phyloP scores from a whole-genome alignment of 176 grass and related monocot species.

The Bromus sterilis region DNA sequence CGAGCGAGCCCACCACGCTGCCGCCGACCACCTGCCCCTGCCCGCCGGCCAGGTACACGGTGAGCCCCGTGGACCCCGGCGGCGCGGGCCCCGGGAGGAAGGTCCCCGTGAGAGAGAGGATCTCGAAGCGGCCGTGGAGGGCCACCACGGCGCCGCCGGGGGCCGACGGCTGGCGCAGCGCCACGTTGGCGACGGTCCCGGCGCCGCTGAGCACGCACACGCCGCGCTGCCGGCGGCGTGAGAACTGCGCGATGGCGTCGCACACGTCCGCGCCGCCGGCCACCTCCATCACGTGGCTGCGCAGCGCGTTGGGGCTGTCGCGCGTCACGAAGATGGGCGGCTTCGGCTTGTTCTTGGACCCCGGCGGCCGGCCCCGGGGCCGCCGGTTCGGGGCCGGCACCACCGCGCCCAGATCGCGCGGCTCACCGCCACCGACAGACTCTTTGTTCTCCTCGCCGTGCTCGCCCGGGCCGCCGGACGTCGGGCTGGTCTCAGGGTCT shows the following conservation, averaged over 20 bases:
- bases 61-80: constrained; percentile 82
- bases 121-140: constrained; percentile 90
- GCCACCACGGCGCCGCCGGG: constrained; percentile 62
- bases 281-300: constrained; percentile 95
- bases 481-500: constrained; percentile 27
- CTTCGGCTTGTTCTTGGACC: constrained; percentile 97
- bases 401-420: constrained; percentile 48
- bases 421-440: constrained; percentile 44
- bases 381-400: constrained; percentile 47
- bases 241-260: constrained; percentile 84
- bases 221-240: constrained; percentile 76
- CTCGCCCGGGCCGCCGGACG: constrained; percentile 10
- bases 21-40: constrained; percentile 93
- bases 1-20: constrained; percentile 67
- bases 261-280: constrained; percentile 76
- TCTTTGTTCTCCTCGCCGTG: constrained; percentile 42
- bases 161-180: constrained; percentile 75
- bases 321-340: constrained; percentile 92
- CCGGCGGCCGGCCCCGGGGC: constrained; percentile 79
- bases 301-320: constrained; percentile 87
- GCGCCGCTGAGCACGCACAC: constrained; percentile 92
- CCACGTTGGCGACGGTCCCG: constrained; percentile 82
- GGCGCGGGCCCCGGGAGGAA: constrained; percentile 86
- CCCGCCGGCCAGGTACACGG: constrained; percentile 80
- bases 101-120: constrained; percentile 82